Base-by-base conservation (phyloP, 495 filamentous ascomycete genomes). In the Trypethelium eluteriae region DNA sequence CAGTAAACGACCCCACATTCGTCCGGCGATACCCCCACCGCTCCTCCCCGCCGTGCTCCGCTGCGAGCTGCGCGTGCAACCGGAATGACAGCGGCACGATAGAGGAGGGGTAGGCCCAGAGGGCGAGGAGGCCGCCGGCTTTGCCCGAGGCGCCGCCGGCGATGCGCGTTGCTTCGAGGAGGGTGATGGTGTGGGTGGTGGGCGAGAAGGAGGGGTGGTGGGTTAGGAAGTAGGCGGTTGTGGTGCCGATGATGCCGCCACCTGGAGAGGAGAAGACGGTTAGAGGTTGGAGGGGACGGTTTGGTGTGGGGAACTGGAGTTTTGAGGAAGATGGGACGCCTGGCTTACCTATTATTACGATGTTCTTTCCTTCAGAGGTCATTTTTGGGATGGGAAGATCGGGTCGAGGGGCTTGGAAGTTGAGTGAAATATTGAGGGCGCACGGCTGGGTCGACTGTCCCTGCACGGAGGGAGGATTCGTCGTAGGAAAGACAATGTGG, bases 91-190 rank as follows among this genome's bases (percentile, higher is more conserved):
- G 79, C 2, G 91, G 90, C 0, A 97, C 94, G 66, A 98, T 84
- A 71, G 83, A 89, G 69, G 76, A 82, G 1, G 94, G 94, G 72
- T 97, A 96, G 11, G 94, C 94, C 94, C 94, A 98, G 49, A 92
- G 81, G 1, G 87, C 94, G 18, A 98, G 80, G 12, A 98, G 82
- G 1, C 94, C 94, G 3, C 94, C 94, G 1, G 94, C 94, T 80
- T 98, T 98, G 7, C 94, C 94, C 35, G 92, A 96, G 49, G 94
- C 94, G 35, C 89, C 93, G 11, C 92, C 88, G 16, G 94, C 94
- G 68, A 98, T 90, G 49, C 88, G 83, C 14, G 86, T 86, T 0
- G 94, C 92, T 81, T 98, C 94, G 68, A 98, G 81, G 39, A 98
- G 85, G 12, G 89, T 96, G 69, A 98, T 86, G 63, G 79, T 87